Evolutionary conservation across 2,329 filamentous ascomycete genomes (phyloP).

Genomic region (Ophiostoma montium): DNA sequence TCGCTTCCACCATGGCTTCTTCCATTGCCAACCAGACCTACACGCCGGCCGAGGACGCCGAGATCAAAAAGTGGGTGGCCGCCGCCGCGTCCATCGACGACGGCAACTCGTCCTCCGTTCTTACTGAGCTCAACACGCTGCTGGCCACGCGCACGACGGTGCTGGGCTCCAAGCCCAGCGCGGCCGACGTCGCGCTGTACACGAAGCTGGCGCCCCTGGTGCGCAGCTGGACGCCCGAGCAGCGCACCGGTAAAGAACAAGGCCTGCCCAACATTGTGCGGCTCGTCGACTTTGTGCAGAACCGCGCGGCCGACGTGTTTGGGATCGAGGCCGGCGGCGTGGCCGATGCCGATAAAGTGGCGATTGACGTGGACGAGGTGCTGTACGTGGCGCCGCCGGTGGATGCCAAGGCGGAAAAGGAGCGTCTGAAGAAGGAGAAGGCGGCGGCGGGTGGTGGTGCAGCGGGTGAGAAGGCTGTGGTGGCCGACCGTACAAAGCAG

Average conservation of each 20-base stretch:
- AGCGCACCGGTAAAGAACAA: slow-evolving; percentile 78
- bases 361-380: slow-evolving; percentile 65
- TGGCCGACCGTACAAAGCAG: slow-evolving; percentile 49
- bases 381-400: slow-evolving; percentile 78
- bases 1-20: slow-evolving; percentile 36
- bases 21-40: slow-evolving; percentile 53
- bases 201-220: slow-evolving; percentile 63
- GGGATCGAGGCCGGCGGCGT: slow-evolving; percentile 59
- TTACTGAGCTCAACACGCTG: slow-evolving; percentile 72
- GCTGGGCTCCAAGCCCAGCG: slow-evolving; percentile 76
- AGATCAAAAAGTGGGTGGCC: slow-evolving; percentile 80
- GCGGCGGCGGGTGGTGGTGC: slow-evolving; percentile 42
- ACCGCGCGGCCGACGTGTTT: slow-evolving; percentile 56
- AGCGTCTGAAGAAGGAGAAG: slow-evolving; percentile 94
- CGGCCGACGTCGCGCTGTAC: slow-evolving; percentile 77
- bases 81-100: slow-evolving; percentile 57
- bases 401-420: slow-evolving; percentile 90
- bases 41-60: slow-evolving; percentile 64
- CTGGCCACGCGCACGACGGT: slow-evolving; percentile 79
- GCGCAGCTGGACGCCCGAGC: slow-evolving; percentile 65
- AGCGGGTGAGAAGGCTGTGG: slow-evolving; percentile 30
- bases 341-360: slow-evolving; percentile 58
- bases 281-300: slow-evolving; percentile 89
- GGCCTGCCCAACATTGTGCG: slow-evolving; percentile 86
- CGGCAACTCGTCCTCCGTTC: slow-evolving; percentile 28